Evolutionary conservation across 2,329 filamentous ascomycete genomes (phyloP), one percentile per base, ranked within the genome.

Genomic region (Trichophyton simii): DNA sequence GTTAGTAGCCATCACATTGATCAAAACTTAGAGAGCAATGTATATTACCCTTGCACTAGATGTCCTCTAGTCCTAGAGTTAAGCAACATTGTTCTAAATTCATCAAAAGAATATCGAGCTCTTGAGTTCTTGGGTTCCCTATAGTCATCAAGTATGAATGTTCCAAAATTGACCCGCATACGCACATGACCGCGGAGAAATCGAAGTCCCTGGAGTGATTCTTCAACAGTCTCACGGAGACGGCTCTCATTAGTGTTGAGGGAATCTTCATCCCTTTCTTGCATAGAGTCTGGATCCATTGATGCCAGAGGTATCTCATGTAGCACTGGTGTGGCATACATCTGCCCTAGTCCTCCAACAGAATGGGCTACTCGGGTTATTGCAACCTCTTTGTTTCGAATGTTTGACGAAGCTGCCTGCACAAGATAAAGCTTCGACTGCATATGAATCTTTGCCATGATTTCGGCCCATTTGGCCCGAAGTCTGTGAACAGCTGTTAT

Each of bases 111-210:
- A 63, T 75, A 74, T 34, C 63, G 66, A 3, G 62, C 25, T 38
- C 66, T 67, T 9, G 63, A 65, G 36, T 71, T 64, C 1, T 65
- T 58, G 0, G 73, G 70, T 18, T 63, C 59, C 13, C 70, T 69
- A 59, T 73, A 78, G 11, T 70, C 65, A 8, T 72, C 68, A 25
- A 78, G 68, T 2, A 74, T 68, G 60, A 78, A 74, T 2, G 70
- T 68, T 3, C 76, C 76, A 57, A 78, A 72, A 25, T 74, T 74
- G 1, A 76, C 69, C 44, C 76, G 70, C 73, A 78, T 75, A 9
- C 73, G 72, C 38, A 75, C 63, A 61, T 73, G 69, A 31, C 72
- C 70, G 57, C 69, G 68, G 18, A 73, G 67, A 52, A 69, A 69
- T 3, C 68, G 66, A 58, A 74, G 65, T 7, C 68, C 67, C 34